phyloP scores from a whole-genome alignment of 2,329 filamentous ascomycete genomes.

The Talaromyces sp. region DNA sequence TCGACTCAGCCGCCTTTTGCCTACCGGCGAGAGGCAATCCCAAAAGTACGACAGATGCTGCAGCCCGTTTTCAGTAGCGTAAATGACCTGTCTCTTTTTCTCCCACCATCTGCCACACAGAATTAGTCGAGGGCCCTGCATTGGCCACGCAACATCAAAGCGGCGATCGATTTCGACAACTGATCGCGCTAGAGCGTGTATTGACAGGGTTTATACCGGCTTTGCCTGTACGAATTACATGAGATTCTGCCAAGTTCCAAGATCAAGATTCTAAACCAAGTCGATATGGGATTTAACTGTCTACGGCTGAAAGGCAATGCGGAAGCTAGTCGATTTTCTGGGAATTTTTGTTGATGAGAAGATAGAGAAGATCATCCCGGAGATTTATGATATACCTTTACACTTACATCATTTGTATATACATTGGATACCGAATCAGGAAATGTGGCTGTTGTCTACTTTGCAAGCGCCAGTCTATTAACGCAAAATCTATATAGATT shows the following conservation, averaged over 20 bases:
- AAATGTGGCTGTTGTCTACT: background rate
- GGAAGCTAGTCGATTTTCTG: background rate
- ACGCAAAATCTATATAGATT: background rate
- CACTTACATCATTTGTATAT: background rate
- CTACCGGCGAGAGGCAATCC: background rate
- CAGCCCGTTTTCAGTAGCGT: slow-evolving; percentile 12
- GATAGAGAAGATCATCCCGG: background rate
- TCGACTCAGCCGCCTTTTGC: background rate
- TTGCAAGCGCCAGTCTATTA: background rate
- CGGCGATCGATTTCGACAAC: background rate
- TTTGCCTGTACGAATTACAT: background rate
- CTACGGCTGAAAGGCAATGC: slow-evolving; percentile 5
- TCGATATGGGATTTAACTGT: slow-evolving; percentile 1
- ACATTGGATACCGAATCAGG: background rate
- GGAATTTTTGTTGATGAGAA: background rate
- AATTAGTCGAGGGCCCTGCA: slow-evolving; percentile 3
- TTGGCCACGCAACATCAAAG: slow-evolving; percentile 11
- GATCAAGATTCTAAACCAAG: background rate
- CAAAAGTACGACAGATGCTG: slow-evolving; percentile 1
- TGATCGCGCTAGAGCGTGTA: slow-evolving; percentile 2
- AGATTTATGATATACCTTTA: background rate
- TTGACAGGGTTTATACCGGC: background rate
- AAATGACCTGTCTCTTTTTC: slow-evolving; percentile 6
- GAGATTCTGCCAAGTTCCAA: background rate
- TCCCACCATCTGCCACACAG: background rate